phyloP scores from a whole-genome alignment of 2,329 filamentous ascomycete species.

The Ceratocystis cacaofunesta region DNA sequence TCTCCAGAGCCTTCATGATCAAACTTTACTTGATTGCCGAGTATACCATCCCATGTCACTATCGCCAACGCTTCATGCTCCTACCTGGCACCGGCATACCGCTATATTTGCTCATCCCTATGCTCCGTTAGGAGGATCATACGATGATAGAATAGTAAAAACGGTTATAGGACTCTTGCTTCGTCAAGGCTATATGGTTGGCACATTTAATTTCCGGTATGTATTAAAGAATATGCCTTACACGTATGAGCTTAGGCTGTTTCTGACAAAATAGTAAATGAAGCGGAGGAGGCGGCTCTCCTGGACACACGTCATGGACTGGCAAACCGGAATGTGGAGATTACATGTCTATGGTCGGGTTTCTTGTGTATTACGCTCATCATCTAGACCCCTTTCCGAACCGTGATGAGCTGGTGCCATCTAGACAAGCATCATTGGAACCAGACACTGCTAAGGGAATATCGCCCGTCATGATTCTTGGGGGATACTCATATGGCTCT shows the following conservation, averaged over 20 bases:
- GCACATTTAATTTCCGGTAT: constrained; percentile 78
- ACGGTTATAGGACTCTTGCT: constrained; percentile 49
- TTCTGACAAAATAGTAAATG: neutral
- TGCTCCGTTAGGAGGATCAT: constrained; percentile 69
- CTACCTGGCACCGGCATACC: constrained; percentile 34
- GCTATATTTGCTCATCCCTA: constrained; percentile 80
- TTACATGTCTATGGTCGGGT: constrained; percentile 69
- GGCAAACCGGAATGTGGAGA: constrained; percentile 66
- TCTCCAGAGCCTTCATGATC: constrained; percentile 74
- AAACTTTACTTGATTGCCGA: constrained; percentile 60
- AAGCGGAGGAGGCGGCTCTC: constrained; percentile 63
- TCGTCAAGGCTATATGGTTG: constrained; percentile 57
- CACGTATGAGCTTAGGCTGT: neutral
- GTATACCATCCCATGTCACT: constrained; percentile 55
- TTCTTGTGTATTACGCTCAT: constrained; percentile 60
- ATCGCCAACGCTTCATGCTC: constrained; percentile 22
- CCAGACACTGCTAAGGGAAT: neutral
- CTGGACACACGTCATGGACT: constrained; percentile 75
- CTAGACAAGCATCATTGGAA: neutral
- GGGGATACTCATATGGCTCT: constrained; percentile 84
- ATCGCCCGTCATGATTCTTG: constrained; percentile 40
- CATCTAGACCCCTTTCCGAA: constrained; percentile 32
- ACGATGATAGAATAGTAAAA: constrained; percentile 68
- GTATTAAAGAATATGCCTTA: neutral
- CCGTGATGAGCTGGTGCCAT: constrained; percentile 10